A percentile compares a stretch with the other conserved stretches of the same genome.
Evolutionary conservation across 257 asterid species (phyloP).

Genomic region (Salvia rosmarinus): DNA sequence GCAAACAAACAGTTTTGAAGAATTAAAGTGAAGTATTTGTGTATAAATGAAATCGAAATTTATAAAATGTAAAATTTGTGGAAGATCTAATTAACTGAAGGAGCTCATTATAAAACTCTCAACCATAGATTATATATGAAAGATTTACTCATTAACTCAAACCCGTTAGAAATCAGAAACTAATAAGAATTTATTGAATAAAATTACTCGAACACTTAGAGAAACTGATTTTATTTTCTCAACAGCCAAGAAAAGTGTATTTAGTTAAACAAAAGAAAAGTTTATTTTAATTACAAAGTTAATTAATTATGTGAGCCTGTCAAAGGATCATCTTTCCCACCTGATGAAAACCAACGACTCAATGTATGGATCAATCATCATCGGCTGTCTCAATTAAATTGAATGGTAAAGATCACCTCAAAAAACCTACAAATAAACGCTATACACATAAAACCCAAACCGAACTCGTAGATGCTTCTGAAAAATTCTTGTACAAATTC

Average conservation of each 20-base stretch:
- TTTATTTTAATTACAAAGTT: background rate
- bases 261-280: background rate
- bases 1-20: background rate
- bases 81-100: constrained; percentile 8
- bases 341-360: constrained; percentile 36
- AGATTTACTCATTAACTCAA: too few relatives aligned
- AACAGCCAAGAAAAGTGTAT: background rate
- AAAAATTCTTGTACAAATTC: background rate
- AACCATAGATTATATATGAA: too few relatives aligned
- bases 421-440: constrained; percentile 39
- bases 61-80: background rate
- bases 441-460: background rate
- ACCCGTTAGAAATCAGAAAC: background rate
- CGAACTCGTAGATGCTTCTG: background rate
- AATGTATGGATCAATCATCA: constrained; percentile 5
- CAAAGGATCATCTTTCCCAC: constrained; percentile 24
- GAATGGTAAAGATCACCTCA: constrained; percentile 10
- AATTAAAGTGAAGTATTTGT: background rate
- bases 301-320: background rate
- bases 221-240: too few relatives aligned
- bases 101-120: too few relatives aligned
- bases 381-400: constrained; percentile 21
- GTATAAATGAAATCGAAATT: background rate
- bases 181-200: background rate
- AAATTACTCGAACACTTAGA: too few relatives aligned